Conservation (phyloP, 2,329 filamentous ascomycete genomes). For the Clonostachys rhizophaga region DNA sequence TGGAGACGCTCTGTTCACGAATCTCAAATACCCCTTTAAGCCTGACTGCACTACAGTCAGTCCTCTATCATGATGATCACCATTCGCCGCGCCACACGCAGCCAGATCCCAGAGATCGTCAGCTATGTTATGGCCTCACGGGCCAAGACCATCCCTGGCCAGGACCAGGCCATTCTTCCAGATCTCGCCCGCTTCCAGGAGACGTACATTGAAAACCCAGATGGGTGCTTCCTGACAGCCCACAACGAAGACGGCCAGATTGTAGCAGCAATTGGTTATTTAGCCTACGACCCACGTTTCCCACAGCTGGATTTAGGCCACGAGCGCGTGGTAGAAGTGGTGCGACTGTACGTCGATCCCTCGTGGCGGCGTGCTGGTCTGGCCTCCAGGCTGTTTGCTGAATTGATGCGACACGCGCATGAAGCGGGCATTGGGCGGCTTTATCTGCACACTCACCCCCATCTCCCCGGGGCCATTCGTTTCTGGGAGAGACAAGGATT, state of each 20-base stretch:
- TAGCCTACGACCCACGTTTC: conserved; percentile 16
- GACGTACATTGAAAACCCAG: conserved; percentile 11
- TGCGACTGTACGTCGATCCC: conserved; percentile 16
- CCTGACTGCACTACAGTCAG: too few species aligned
- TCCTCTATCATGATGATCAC: too few species aligned
- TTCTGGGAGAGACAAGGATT: conserved; percentile 19
- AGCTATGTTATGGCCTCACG: too few species aligned
- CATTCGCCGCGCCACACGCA: too few species aligned
- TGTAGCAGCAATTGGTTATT: conserved; percentile 15
- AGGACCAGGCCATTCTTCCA: conserved; percentile 1
- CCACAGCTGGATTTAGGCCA: conserved; percentile 8
- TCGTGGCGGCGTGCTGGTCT: conserved; percentile 15
- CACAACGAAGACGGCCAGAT: conserved; percentile 4
- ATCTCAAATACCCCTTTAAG: too few species aligned
- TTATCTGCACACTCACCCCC: conserved; percentile 20
- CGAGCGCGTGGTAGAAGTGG: conserved; percentile 13
- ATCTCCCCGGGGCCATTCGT: conserved; percentile 11
- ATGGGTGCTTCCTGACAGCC: conserved; percentile 13
- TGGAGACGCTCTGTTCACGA: too few species aligned
- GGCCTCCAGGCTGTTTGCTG: conserved; percentile 12
- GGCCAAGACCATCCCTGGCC: too few species aligned
- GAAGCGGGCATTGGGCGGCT: conserved; percentile 8
- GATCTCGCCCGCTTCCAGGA: conserved; percentile 8
- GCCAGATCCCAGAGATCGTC: too few species aligned
- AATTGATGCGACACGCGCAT: conserved; percentile 8